phyloP scores from a whole-genome alignment of 139 green algal species.

The Tetradesmus obliquus region DNA sequence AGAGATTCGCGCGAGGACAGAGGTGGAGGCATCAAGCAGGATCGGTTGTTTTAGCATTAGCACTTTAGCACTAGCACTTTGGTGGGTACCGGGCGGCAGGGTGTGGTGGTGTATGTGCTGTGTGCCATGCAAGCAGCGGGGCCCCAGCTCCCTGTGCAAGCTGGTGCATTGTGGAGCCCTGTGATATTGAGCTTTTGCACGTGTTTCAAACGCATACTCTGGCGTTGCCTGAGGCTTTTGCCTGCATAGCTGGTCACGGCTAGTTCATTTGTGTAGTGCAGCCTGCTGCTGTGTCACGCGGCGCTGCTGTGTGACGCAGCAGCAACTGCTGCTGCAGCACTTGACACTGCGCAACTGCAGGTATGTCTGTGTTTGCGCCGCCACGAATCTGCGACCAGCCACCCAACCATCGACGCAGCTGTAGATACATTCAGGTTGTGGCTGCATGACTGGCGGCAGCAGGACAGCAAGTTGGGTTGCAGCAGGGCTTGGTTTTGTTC shows the following conservation, averaged over 20 bases:
- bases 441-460: not conserved
- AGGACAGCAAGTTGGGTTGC: not conserved
- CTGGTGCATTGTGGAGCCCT: not conserved
- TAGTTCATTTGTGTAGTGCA: not conserved
- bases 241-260: not conserved
- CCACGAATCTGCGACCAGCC: not conserved
- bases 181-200: not conserved
- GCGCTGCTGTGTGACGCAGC: not conserved
- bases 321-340: not conserved
- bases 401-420: not conserved
- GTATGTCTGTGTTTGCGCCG: not conserved
- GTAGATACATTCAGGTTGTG: not conserved
- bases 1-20: not conserved
- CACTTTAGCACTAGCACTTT: too few species aligned
- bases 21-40: not conserved
- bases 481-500: not conserved
- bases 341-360: not conserved
- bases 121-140: not conserved
- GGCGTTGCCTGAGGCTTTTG: not conserved
- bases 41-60: not conserved
- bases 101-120: not conserved
- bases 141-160: not conserved
- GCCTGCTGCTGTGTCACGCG: not conserved
- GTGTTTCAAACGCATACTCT: not conserved
- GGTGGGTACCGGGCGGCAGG: not conserved